Evolutionary conservation across 1,284 basidiomycete species (phyloP).

Genomic region (Ustilago sp.): DNA sequence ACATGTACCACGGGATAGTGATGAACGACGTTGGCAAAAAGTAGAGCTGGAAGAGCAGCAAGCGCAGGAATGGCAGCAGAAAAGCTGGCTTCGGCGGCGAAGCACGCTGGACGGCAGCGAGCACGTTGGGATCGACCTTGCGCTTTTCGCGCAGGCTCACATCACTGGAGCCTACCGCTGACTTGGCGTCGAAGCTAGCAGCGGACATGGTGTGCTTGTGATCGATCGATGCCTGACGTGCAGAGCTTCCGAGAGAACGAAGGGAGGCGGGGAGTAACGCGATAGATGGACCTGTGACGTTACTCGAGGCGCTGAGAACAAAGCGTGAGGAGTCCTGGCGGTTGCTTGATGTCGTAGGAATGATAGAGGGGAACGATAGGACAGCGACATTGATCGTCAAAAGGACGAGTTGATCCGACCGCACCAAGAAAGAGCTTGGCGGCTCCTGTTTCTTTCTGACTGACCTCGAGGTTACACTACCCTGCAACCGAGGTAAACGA

Average conservation of each 20-base stretch:
- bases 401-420: not conserved
- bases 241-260: not conserved
- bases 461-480: not conserved
- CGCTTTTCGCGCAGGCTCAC: conserved; percentile 26
- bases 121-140: conserved; percentile 46
- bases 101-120: conserved; percentile 39
- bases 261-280: too few species aligned
- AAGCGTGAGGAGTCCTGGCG: not conserved
- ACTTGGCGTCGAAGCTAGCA: conserved; percentile 16
- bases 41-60: conserved; percentile 60
- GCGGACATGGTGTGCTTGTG: conserved; percentile 22
- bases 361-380: not conserved
- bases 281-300: not conserved
- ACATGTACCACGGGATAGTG: conserved; percentile 52
- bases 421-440: not conserved
- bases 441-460: not conserved
- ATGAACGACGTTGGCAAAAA: conserved; percentile 56
- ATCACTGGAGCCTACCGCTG: conserved; percentile 17
- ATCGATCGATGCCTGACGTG: not conserved
- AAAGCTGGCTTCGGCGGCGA: conserved; percentile 36
- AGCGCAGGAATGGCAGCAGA: conserved; percentile 42
- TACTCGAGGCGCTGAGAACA: not conserved
- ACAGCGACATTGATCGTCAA: not conserved
- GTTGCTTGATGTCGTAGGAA: not conserved
- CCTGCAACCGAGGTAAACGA: not conserved